A percentile compares a stretch with the other conserved stretches of the same genome.
Evolutionary conservation across 176 grass and related monocot genomes (phyloP).

Genomic region (Alopecurus myosuroides): DNA sequence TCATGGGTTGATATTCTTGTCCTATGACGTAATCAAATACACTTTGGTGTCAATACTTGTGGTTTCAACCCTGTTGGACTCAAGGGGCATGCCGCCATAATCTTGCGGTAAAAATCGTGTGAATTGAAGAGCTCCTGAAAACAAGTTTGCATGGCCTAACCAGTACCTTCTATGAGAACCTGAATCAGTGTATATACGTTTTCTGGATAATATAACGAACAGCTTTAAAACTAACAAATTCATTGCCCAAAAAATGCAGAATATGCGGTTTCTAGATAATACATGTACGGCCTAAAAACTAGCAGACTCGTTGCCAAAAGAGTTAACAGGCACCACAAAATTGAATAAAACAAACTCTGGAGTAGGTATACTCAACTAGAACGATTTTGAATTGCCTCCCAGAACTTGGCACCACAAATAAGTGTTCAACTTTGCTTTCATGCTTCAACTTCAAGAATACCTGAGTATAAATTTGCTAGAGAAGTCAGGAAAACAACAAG

Average conservation of each 20-base stretch:
- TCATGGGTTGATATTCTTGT: neutral
- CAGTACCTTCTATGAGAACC: neutral
- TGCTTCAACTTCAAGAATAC: slow-evolving; percentile 86
- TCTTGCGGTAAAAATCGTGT: neutral
- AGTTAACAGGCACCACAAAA: neutral
- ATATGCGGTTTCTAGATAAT: neutral
- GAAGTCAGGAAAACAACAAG: slow-evolving; percentile 19
- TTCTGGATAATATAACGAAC: neutral
- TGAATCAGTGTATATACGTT: neutral
- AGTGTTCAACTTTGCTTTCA: slow-evolving; percentile 89
- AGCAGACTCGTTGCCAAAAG: neutral
- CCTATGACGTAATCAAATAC: neutral
- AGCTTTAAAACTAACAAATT: neutral
- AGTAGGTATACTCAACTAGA: slow-evolving; percentile 46
- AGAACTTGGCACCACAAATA: slow-evolving; percentile 76
- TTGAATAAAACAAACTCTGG: neutral
- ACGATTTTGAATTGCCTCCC: slow-evolving; percentile 81
- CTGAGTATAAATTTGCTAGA: slow-evolving; percentile 43
- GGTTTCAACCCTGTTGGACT: neutral
- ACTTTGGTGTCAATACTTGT: neutral
- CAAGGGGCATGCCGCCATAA: neutral
- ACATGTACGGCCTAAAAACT: neutral
- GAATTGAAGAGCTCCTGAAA: neutral
- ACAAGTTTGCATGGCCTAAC: neutral
- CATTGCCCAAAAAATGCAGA: neutral